Base-by-base conservation (phyloP, 2,329 filamentous ascomycete species). In the Pseudogymnoascus sp. region DNA sequence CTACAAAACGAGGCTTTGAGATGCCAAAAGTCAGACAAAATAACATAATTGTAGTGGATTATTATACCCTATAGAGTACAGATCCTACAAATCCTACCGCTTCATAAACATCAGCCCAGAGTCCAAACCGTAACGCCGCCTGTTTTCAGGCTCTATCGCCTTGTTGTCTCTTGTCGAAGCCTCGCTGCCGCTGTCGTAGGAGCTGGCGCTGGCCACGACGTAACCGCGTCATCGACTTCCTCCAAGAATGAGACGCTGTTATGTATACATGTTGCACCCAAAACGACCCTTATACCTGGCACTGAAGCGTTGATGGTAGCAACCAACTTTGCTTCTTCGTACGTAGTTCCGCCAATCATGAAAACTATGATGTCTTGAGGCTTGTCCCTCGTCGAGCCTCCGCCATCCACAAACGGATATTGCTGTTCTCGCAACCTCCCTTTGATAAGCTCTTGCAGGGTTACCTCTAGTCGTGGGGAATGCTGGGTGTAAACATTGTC, bases 401-500 rank as follows among this genome's bases (percentile, higher is more conserved):
- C 88, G 6, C 90, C 91, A 67, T 97, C 94, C 4, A 97, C 83
- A 70, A 97, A 99, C 0, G 94, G 95, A 70, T 96, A 97, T 64
- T 94, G 85, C 65, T 91, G 84, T 69, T 96, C 90, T 68, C 86
- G 88, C 62, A 99, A 75, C 30, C 89, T 85, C 0, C 94, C 95
- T 71, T 96, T 97, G 76, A 97, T 92, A 59, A 99, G 78, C 68
- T 93, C 93, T 71, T 97, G 93, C 16, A 99, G 76, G 0, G 91
- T 97, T 22, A 83, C 83, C 73, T 97, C 92, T 14, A 99, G 75
- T 20, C 91, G 81, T 0, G 95, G 91, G 5, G 91, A 95, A 73
- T 99, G 94, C 73, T 99, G 95, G 0, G 94, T 99, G 73, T 99
- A 99, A 28, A 99, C 94, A 68, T 99, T 99, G 73, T 99, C 95